Base-by-base conservation (phyloP, 1,284 basidiomycete genomes). In the Cerrena zonata region DNA sequence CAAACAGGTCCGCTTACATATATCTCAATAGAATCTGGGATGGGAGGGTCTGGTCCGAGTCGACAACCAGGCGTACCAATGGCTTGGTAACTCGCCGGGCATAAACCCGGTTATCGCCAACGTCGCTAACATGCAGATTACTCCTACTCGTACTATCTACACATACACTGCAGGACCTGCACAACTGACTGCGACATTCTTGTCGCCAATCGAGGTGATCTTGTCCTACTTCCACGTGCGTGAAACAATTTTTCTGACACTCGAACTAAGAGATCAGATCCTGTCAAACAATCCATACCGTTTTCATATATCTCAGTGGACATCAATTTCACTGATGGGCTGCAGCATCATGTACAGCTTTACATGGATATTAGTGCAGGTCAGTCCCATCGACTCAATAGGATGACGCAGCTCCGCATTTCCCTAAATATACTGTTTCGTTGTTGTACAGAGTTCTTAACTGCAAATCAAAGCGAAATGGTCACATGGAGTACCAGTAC, bases 361-460 rank as follows among this genome's bases (percentile, higher is more conserved):
- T 69, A 71, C 56, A 62, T 66, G 19, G 66, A 73, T 53, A 58
- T 74, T 30, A 65, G 54, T 45, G 69, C 55, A 59, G 61, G 62
- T 61, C n/a, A 34, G 53, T 7, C 27, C 22, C n/a, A 45, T 21
- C 18, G 24, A 7, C n/a, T 34, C 15, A 15, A 15, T 15, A 15
- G 15, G 30, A 34, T 34, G 27, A 7, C 25, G 12, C 3, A 5
- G 44, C 22, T 7, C 19, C n/a, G n/a, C n/a, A n/a, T n/a, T n/a
- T n/a, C n/a, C n/a, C n/a, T n/a, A n/a, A n/a, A n/a, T n/a, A n/a
- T n/a, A n/a, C n/a, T n/a, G n/a, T n/a, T n/a, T n/a, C n/a, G n/a
- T n/a, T n/a, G n/a, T n/a, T n/a, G n/a, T 10, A 22, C 13, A 47
- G 49, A 47, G 23, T 51, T 54, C 55, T 43, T 48, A 48, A 15